A percentile compares a stretch with the other conserved stretches of the same genome.
phyloP scores from a whole-genome alignment of 2,329 filamentous ascomycete genomes.

The Calonectria pseudoreteaudii region DNA sequence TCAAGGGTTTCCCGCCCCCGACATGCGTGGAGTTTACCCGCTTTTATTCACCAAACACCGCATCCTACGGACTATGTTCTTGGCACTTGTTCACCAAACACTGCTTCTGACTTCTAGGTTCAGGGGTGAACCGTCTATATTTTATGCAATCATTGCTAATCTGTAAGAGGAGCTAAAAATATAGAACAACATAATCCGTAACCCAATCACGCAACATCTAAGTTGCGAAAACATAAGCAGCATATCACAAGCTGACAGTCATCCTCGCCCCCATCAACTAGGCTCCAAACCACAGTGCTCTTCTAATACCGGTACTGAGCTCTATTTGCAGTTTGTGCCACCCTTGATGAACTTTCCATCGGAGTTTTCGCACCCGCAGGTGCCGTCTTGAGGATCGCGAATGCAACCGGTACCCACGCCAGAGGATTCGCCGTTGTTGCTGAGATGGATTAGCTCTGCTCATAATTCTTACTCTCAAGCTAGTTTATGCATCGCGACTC shows the following conservation, averaged over 20 bases:
- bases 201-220: not conserved
- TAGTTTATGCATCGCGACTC: not conserved
- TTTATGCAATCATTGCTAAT: not conserved
- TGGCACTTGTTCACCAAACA: not conserved
- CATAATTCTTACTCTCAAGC: not conserved
- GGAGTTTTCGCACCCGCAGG: conserved; percentile 41
- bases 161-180: not conserved
- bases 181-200: not conserved
- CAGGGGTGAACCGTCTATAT: not conserved
- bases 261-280: not conserved
- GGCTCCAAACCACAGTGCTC: not conserved
- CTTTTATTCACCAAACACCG: not conserved
- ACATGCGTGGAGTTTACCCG: not conserved
- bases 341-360: conserved; percentile 35
- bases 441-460: conserved; percentile 14
- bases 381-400: conserved; percentile 36
- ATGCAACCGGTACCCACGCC: conserved; percentile 41
- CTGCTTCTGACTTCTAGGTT: not conserved
- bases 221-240: not conserved
- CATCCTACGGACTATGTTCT: not conserved
- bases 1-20: not conserved
- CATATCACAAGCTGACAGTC: not conserved
- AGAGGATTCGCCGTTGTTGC: conserved; percentile 32
- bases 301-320: not conserved
- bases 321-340: conserved; percentile 31